A percentile compares a stretch with the other conserved stretches of the same genome.
Evolutionary conservation across 108 stramenopile species (phyloP).

Genomic region (Mayamaea pseudoterrestris): DNA sequence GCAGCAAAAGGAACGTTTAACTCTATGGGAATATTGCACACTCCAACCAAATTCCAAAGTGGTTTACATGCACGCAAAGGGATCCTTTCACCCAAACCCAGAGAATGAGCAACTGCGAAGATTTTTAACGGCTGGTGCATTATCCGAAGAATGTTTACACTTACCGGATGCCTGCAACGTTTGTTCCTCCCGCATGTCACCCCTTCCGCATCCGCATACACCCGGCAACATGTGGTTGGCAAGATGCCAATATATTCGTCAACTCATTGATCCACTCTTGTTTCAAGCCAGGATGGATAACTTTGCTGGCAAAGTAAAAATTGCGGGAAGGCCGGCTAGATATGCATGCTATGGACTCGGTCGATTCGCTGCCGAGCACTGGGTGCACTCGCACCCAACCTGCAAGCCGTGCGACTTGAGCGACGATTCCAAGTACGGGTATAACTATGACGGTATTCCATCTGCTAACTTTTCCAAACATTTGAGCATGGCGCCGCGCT

Average conservation of each 20-base stretch:
- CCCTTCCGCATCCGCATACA: conserved; percentile 28
- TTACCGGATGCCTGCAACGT: conserved; percentile 12
- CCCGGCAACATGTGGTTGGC: conserved; percentile 43
- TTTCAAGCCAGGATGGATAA: conserved; percentile 16
- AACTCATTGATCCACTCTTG: conserved; percentile 27
- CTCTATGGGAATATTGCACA: background rate
- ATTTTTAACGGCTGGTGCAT: background rate
- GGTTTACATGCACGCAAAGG: conserved; percentile 1
- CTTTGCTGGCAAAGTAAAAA: background rate
- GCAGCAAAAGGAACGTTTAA: too few species aligned
- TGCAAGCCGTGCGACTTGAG: conserved; percentile 26
- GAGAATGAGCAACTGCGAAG: background rate
- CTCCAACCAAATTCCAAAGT: too few species aligned
- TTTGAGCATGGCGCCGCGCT: too few species aligned
- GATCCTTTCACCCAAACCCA: background rate
- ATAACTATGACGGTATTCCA: too few species aligned
- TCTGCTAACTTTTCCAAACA: too few species aligned
- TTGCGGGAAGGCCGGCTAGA: too few species aligned
- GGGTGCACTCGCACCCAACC: conserved; percentile 39
- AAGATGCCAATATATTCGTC: conserved; percentile 27
- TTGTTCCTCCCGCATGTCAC: conserved; percentile 27
- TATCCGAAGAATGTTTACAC: background rate
- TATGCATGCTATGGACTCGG: too few species aligned
- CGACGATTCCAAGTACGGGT: too few species aligned
- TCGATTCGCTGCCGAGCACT: conserved; percentile 33